A percentile compares a stretch with the other conserved stretches of the same genome.
These are phyloP conservation scores for Podila epigama DNA, from an alignment of 192 early-diverging fungal species.

Conservation along the genomic window DNA sequence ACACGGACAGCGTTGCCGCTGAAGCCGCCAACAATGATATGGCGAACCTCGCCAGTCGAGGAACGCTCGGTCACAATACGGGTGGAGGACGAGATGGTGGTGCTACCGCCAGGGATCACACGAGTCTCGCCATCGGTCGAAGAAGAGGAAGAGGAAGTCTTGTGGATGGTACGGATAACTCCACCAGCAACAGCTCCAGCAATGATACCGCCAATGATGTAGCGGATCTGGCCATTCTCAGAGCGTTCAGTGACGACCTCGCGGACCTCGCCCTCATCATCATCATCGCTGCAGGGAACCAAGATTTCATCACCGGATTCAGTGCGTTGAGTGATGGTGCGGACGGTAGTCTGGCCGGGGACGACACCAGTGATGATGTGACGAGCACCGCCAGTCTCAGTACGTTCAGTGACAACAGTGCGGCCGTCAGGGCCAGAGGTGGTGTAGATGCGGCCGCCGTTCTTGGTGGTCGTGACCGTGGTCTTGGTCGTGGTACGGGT, in stretches of 20 bases:
- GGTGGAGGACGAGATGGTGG: conserved; percentile 32
- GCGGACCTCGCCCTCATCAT: conserved; percentile 41
- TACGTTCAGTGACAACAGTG: conserved; percentile 33
- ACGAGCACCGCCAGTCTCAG: conserved; percentile 29
- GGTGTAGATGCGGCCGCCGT: conserved; percentile 31
- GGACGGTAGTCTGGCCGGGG: conserved; percentile 27
- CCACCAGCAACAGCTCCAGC: conserved; percentile 16
- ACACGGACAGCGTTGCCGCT: conserved; percentile 46
- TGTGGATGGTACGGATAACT: conserved; percentile 6
- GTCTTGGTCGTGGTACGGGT: conserved; percentile 26
- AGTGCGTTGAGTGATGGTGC: conserved; percentile 40
- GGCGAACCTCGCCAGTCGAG: conserved; percentile 20
- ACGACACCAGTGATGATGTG: conserved; percentile 31
- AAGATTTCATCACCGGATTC: conserved; percentile 33
- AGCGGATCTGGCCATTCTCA: conserved; percentile 33
- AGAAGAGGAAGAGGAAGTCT: conserved; percentile 1
- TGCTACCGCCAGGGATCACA: conserved; percentile 13
- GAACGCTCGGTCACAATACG: conserved; percentile 39
- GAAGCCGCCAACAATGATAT: conserved; percentile 32
- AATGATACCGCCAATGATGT: conserved; percentile 43
- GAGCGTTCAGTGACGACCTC: conserved; percentile 32
- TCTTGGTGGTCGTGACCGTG: conserved; percentile 38
- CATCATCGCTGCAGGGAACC: conserved; percentile 40
- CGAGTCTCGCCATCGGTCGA: conserved; percentile 15
- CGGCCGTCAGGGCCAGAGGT: conserved; percentile 44